Conservation (phyloP, 2,329 filamentous ascomycete genomes). For the Aspergillus pseudonomiae region DNA sequence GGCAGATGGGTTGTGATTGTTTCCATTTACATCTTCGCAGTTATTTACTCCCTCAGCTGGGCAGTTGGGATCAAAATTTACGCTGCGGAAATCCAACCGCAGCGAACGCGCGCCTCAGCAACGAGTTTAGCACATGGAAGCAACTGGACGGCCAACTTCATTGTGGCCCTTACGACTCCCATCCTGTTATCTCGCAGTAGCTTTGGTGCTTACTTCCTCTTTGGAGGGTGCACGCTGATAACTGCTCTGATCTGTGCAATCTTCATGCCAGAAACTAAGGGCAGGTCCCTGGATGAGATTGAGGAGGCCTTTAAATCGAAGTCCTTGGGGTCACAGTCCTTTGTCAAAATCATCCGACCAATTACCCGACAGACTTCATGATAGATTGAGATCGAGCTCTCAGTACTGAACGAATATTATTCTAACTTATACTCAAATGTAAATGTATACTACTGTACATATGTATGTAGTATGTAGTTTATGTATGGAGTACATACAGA, state of each 20-base stretch:
- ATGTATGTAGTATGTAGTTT: no score
- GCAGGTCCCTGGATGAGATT: slow-evolving; percentile 53
- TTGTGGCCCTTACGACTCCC: slow-evolving; percentile 50
- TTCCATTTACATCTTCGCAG: slow-evolving; percentile 32
- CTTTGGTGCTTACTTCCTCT: slow-evolving; percentile 52
- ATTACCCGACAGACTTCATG: not conserved
- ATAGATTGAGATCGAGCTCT: not conserved
- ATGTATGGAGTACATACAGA: no score
- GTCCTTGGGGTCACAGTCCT: slow-evolving; percentile 7
- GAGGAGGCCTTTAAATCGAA: slow-evolving; percentile 49
- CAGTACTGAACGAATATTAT: not conserved
- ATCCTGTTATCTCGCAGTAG: slow-evolving; percentile 47
- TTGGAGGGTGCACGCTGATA: slow-evolving; percentile 44
- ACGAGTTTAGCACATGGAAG: slow-evolving; percentile 55
- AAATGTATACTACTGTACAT: not conserved
- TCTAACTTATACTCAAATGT: not conserved
- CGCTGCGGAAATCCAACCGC: slow-evolving; percentile 61
- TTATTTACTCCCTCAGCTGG: slow-evolving; percentile 49
- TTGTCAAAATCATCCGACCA: slow-evolving; percentile 5
- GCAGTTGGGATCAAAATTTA: slow-evolving; percentile 61
- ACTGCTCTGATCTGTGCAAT: slow-evolving; percentile 44
- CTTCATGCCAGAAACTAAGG: slow-evolving; percentile 57
- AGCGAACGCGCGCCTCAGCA: slow-evolving; percentile 57
- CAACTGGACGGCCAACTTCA: slow-evolving; percentile 39
- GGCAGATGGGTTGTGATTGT: slow-evolving; percentile 37